These are phyloP conservation scores for Smithsoniella earleae DNA, from an alignment of 163 green algal genomes.

Conservation along the genomic window DNA sequence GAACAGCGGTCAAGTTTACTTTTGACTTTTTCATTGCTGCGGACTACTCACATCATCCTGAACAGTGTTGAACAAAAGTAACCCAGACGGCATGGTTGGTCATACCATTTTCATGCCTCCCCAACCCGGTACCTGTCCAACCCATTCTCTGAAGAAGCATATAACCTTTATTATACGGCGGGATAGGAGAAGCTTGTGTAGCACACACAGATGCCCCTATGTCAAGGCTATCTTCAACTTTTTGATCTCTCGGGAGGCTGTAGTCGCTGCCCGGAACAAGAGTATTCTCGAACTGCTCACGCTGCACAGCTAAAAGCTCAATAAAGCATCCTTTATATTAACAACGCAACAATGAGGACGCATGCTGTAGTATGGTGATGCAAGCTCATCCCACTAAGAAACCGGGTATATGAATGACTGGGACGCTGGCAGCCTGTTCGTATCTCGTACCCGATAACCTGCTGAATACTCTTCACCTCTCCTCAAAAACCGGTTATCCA, in stretches of 20 bases:
- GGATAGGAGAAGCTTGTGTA: background rate
- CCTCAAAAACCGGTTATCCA: slow-evolving; percentile 10
- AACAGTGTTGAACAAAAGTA: too few relatives aligned
- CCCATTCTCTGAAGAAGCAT: slow-evolving; percentile 19
- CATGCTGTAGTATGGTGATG: too few relatives aligned
- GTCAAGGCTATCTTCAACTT: slow-evolving; percentile 2
- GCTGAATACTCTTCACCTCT: slow-evolving; percentile 12
- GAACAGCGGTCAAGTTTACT: too few relatives aligned
- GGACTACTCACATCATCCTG: too few relatives aligned
- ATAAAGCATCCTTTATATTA: too few relatives aligned
- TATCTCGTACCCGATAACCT: slow-evolving; percentile 27
- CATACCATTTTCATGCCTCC: slow-evolving; percentile 10
- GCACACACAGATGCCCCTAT: background rate
- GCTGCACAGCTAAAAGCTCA: background rate
- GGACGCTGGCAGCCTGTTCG: too few relatives aligned
- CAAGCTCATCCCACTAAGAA: too few relatives aligned
- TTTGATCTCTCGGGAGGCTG: slow-evolving; percentile 12
- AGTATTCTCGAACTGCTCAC: slow-evolving; percentile 20
- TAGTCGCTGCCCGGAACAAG: slow-evolving; percentile 4
- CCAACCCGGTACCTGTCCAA: slow-evolving; percentile 11
- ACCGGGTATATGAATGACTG: too few relatives aligned
- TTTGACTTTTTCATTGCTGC: too few relatives aligned
- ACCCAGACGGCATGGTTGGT: too few relatives aligned
- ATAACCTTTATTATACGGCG: slow-evolving; percentile 11
- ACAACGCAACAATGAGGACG: too few relatives aligned